Evolutionary conservation across 1,284 basidiomycete genomes (phyloP), one percentile per base, ranked within the genome.

Genomic region (Papiliotrema nemorosa): DNA sequence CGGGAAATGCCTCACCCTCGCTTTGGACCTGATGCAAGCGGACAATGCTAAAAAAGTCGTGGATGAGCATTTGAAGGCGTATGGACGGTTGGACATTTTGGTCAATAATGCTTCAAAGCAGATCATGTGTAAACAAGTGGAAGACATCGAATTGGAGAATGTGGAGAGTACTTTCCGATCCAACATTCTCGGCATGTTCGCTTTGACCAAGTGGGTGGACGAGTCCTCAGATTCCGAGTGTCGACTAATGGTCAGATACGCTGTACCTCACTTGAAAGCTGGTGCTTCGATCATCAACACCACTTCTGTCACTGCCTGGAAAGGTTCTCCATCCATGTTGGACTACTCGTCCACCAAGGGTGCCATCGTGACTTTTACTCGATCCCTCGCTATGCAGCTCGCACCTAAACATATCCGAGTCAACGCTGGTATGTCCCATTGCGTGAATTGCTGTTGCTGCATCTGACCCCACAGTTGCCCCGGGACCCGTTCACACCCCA

Each of bases 61-160:
- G 47, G 72, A 81, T 27, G 67, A 76, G 52, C 82, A 84, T 60
- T 58, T 83, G 41, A 61, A 76, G 31, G 74, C 74, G 50, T 81
- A 79, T 55, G 79, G 80, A 18, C 72, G 73, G 49, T 63, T 82
- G 37, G 78, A 82, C 58, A 75, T 84, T 41, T 72, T 84, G 35
- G 80, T 85, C 59, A 85, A 85, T 74, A 85, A 85, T 63, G 81
- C 84, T 12, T 78, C 77, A 51, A 81, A 83, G 66, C 83, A 85
- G 67, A 78, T 83, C 54, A 71, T 74, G 59, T 72, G 62, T 55
- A 55, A 70, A 47, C 62, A 69, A 45, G 71, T 82, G 42, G 75
- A 70, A 46, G 72, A 80, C 0, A 81, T 83, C 45, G 76, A 82
- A 55, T 67, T 83, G 20, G 63, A 75, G 33, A 74, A 78, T 20